Base-by-base conservation (phyloP, 2,329 filamentous ascomycete genomes). In the Bipolaris zeicola region DNA sequence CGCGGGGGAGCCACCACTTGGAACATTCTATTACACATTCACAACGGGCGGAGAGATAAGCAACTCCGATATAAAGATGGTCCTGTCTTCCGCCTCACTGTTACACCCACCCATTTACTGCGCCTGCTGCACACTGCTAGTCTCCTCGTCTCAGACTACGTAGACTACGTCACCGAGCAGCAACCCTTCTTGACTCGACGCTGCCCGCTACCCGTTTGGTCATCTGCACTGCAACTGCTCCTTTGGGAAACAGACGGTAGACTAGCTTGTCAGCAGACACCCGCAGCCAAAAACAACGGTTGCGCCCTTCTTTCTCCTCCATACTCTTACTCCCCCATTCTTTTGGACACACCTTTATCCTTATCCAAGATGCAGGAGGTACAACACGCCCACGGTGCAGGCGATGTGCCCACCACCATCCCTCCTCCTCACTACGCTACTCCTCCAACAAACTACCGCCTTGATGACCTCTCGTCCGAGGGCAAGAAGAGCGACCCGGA, bases 401-500 rank as follows among this genome's bases (percentile, higher is more conserved):
- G 44, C n/a, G 28, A 51, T 44, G 41, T 24, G 26, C 47, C 50
- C 8, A 36, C 50, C 43, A 47, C 38, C 50, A 34, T 43, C 33
- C 43, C 43, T 24, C 31, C 53, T 10, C 37, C 36, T 31, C 49
- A 56, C 11, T 62, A 62, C 47, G 54, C 58, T 13, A 39, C 60
- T 3, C 65, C 66, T 31, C 67, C 68, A 14, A 16, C 13, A n/a
- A 58, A 50, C 18, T 70, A 70, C 48, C 52, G 46, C 42, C 56
- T 60, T 13, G 70, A 72, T 26, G 66, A 66, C 31, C 50, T 66
- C 37, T 66, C 55, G 13, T 68, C 65, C 3, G 67, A 69, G 6
- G 64, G 65, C 49, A 73, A 72, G 56, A 74, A 76, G 60, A 70
- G 68, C 62, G 72, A 73, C 26, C 68, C 67, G 10, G 71, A 74